Conservation (phyloP, 2,329 filamentous ascomycete species). For the Diaporthe humulicola region DNA sequence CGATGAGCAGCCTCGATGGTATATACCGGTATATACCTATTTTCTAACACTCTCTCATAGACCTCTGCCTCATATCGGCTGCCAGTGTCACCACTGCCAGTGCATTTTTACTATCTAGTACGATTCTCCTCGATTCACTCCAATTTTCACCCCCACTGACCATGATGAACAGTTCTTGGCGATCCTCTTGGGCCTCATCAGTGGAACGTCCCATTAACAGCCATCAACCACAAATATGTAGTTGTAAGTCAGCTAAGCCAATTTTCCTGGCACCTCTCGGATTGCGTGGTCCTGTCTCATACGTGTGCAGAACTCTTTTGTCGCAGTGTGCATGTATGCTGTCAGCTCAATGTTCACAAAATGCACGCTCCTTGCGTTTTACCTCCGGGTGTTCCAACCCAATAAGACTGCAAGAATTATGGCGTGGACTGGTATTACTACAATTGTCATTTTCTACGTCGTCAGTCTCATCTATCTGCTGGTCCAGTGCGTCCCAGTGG, state of each 20-base stretch:
- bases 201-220: slow-evolving; percentile 23
- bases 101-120: slow-evolving; percentile 15
- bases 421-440: not conserved
- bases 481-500: not conserved
- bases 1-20: not conserved
- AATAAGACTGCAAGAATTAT: not conserved
- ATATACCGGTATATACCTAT: not conserved
- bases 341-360: slow-evolving; percentile 25
- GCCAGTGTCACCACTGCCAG: slow-evolving; percentile 24
- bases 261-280: not conserved
- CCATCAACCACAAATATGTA: slow-evolving; percentile 3
- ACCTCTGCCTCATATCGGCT: slow-evolving; percentile 13
- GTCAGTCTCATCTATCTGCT: not conserved
- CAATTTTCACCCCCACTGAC: not conserved
- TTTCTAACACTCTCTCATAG: not conserved
- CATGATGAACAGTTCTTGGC: slow-evolving; percentile 1
- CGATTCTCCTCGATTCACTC: too few relatives aligned
- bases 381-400: slow-evolving; percentile 17
- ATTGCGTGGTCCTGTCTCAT: not conserved
- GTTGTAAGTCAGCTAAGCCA: not conserved
- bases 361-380: slow-evolving; percentile 23
- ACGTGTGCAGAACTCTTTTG: not conserved
- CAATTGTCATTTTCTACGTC: slow-evolving; percentile 10
- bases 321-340: slow-evolving; percentile 14
- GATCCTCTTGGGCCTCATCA: slow-evolving; percentile 20